These are phyloP conservation scores for Lavandula angustifolia DNA, from an alignment of 257 asterid genomes.

Conservation along the genomic window DNA sequence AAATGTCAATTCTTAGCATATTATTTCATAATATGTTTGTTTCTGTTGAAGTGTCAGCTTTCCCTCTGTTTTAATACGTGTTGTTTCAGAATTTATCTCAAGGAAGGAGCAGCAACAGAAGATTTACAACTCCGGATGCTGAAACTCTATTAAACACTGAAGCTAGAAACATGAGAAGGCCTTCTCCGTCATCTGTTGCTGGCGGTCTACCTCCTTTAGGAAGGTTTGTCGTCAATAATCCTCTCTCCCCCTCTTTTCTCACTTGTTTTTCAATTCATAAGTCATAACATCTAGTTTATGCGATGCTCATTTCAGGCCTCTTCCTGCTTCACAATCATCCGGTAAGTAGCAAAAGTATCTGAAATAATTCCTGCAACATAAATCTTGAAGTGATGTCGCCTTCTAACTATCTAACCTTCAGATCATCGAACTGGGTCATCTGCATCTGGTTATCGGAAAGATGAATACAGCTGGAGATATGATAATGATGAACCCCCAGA, in stretches of 20 bases:
- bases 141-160: conserved; percentile 68
- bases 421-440: conserved; percentile 93
- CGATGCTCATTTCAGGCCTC: conserved; percentile 62
- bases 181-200: conserved; percentile 79
- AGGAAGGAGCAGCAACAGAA: conserved; percentile 78
- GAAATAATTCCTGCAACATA: conserved; percentile 15
- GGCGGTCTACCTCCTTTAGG: conserved; percentile 97
- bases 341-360: conserved; percentile 50
- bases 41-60: conserved; percentile 18
- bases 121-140: conserved; percentile 54
- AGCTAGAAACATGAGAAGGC: conserved; percentile 63
- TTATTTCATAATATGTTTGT: conserved; percentile 3
- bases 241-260: not conserved
- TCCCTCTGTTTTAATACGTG: conserved; percentile 17
- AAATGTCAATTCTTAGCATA: not conserved
- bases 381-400: not conserved
- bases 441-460: conserved; percentile 83
- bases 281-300: conserved; percentile 31
- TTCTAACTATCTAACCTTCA: conserved; percentile 38
- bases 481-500: conserved; percentile 73
- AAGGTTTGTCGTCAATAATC: conserved; percentile 55
- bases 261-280: conserved; percentile 20
- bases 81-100: conserved; percentile 80
- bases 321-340: conserved; percentile 72
- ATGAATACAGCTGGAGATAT: conserved; percentile 84